Evolutionary conservation across 768 basidiomycete species (phyloP), one percentile per base, ranked within the genome.

Genomic region (Boletus speciosus): DNA sequence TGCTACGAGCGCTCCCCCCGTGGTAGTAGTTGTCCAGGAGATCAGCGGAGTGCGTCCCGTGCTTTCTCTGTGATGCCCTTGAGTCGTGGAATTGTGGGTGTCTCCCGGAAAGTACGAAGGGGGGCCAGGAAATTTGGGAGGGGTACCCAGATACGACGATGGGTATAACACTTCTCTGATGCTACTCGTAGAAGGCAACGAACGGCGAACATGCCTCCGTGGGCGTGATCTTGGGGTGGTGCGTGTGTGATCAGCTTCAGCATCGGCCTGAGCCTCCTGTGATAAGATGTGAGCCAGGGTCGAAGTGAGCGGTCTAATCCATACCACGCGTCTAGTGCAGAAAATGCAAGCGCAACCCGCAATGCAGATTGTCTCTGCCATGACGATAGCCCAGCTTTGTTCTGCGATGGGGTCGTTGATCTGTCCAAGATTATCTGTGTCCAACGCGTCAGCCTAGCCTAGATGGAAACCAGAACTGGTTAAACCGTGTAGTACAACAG

Each of bases 81-180:
- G 45, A 44, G 36, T 3, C 14, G 39, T 35, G 3, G 41, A 16
- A 36, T 46, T 40, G 38, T 41, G 35, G 8, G n/a, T n/a, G 14
- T 60, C 50, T 32, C 38, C 51, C 6, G 14, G 19, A 29, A 32
- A 43, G 19, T 67, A 67, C 12, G 61, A 58, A 35, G 66, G 67
- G 0, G 63, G 65, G n/a, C 49, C 46, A 37, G 52, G 50, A 36
- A 58, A 47, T 9, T 38, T n/a, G n/a, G 48, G 40, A 35, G 56
- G 42, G 29, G 52, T 58, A 36, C 48, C 54, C 45, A 59, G 46
- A 47, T 54, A 60, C 38, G 63, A 61, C 15, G 45, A 34, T 29
- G 65, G 59, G 52, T 67, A 65, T 14, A 68, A 38, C 35, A 68
- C 64, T 27, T 63, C 63, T 58, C 63, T 61, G 34, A 68, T 49